A percentile compares a stretch with the other conserved stretches of the same genome.
Conservation (phyloP, 768 basidiomycete genomes). For the Termitomyces sp. region DNA sequence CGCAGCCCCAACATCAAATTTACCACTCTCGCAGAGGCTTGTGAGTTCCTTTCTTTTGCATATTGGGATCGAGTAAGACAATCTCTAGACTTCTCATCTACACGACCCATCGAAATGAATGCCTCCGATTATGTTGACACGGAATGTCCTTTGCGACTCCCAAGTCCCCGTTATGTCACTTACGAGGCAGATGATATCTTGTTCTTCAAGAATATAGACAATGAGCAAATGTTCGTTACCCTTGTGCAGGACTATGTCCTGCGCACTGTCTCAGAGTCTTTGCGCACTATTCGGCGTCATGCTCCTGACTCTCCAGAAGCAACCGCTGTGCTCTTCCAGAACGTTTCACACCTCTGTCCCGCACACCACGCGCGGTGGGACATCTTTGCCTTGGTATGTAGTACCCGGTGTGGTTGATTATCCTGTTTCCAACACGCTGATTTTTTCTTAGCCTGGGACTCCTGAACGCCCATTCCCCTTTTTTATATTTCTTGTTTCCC, state of each 20-base stretch:
- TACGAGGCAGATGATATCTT: conserved; percentile 13
- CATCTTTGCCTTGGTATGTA: conserved; percentile 17
- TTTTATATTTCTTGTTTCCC: conserved; percentile 17
- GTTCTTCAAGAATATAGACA: conserved; percentile 13
- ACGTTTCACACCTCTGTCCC: conserved; percentile 12
- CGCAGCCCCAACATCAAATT: conserved; percentile 8
- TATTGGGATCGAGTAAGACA: not conserved
- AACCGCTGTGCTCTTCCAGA: conserved; percentile 12
- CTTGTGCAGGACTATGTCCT: conserved; percentile 17
- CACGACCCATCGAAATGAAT: conserved; percentile 3
- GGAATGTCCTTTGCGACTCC: conserved; percentile 12
- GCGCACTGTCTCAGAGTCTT: conserved; percentile 13
- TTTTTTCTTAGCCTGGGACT: conserved; percentile 9
- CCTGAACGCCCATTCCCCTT: conserved; percentile 12
- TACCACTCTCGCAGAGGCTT: not conserved
- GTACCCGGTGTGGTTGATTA: not conserved
- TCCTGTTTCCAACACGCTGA: not conserved
- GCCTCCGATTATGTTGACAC: conserved; percentile 3
- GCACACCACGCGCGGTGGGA: conserved; percentile 22
- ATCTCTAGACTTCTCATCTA: not conserved
- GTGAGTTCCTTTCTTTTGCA: not conserved
- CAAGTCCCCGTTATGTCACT: conserved; percentile 7
- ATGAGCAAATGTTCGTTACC: conserved; percentile 12
- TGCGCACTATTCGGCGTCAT: conserved; percentile 11
- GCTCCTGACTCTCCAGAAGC: conserved; percentile 5